Conservation (phyloP, 2,329 filamentous ascomycete genomes). For the Colletotrichum australisinense region DNA sequence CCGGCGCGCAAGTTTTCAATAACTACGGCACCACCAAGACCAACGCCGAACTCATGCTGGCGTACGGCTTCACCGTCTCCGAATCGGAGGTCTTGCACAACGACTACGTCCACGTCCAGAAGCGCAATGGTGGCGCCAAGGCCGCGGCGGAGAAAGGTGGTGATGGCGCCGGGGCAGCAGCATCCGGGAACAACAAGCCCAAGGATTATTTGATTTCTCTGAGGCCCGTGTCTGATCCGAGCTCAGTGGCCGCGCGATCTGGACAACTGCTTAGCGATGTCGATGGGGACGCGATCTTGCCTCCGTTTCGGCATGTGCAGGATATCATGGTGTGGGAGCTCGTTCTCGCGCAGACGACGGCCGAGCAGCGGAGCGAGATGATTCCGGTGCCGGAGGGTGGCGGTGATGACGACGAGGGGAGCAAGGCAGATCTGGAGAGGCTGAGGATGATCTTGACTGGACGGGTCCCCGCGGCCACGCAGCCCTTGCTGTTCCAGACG, state of each 20-base stretch:
- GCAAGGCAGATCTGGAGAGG: constrained; percentile 36
- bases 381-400: constrained; percentile 38
- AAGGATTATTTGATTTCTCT: constrained; percentile 65
- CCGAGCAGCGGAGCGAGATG: constrained; percentile 43
- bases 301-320: constrained; percentile 62
- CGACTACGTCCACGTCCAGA: constrained; percentile 69
- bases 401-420: constrained; percentile 24
- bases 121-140: constrained; percentile 46
- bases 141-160: constrained; percentile 35
- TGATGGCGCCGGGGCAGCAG: constrained; percentile 34
- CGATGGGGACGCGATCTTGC: constrained; percentile 41
- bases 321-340: constrained; percentile 65
- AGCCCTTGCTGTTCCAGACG: constrained; percentile 46
- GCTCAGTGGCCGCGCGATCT: constrained; percentile 58
- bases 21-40: constrained; percentile 79
- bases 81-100: constrained; percentile 63
- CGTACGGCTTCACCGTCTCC: constrained; percentile 71
- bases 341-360: constrained; percentile 50
- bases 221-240: constrained; percentile 57
- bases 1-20: constrained; percentile 72
- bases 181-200: constrained; percentile 8
- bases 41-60: constrained; percentile 76
- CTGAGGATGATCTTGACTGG: constrained; percentile 46
- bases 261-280: constrained; percentile 49
- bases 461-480: constrained; percentile 42